Conservation (phyloP, 2,329 filamentous ascomycete genomes). For the Cytospora paraplurivora region DNA sequence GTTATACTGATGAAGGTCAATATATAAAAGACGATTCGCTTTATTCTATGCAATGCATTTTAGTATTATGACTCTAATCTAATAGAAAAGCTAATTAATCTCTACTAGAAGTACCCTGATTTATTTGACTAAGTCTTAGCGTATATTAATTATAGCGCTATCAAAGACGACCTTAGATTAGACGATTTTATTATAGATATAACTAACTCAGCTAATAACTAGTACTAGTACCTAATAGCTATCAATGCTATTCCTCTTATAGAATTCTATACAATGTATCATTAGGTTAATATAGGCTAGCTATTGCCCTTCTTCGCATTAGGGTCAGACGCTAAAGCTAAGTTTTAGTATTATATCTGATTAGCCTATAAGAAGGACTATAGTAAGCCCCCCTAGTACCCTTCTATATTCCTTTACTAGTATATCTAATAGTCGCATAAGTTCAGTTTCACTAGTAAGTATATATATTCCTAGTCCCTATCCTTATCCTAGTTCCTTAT, state of each 20-base stretch:
- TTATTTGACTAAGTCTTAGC: no score
- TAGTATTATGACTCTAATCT: not conserved
- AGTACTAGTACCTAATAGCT: not conserved
- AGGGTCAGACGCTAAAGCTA: not conserved
- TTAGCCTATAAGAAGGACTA: not conserved
- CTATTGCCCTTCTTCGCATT: not conserved
- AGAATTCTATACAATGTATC: not conserved
- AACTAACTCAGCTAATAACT: not conserved
- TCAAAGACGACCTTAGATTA: no score
- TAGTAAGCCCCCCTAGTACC: not conserved
- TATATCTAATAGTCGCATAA: not conserved
- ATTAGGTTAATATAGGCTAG: not conserved
- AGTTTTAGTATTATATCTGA: not conserved
- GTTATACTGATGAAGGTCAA: no score
- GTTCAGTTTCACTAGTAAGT: not conserved
- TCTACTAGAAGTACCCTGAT: no score
- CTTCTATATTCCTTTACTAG: not conserved
- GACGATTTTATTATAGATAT: not conserved
- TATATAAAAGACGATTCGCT: not conserved
- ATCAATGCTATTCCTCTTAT: not conserved
- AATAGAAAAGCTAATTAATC: not conserved
- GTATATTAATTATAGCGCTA: no score
- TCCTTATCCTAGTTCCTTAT: no score
- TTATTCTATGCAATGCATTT: not conserved
- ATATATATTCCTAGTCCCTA: no score